Conservation (phyloP, 768 basidiomycete genomes). For the Ramaria sp. region DNA sequence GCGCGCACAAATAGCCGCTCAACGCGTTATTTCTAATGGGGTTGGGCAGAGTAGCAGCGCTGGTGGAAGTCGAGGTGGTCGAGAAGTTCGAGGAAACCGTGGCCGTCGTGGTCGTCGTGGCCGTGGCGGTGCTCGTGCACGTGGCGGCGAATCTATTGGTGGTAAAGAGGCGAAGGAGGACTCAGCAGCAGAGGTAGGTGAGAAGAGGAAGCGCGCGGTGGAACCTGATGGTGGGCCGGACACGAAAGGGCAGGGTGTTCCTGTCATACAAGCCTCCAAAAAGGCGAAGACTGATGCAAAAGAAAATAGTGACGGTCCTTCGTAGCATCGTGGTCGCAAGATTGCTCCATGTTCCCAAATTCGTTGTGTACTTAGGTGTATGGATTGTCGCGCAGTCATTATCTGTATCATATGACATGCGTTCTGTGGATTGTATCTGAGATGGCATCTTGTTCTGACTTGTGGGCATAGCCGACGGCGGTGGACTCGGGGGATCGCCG, state of each 20-base stretch:
- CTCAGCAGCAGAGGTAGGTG: slow-evolving; percentile 36
- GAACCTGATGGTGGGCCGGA: slow-evolving; percentile 74
- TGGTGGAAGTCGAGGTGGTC: slow-evolving; percentile 33
- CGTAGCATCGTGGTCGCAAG: neutral
- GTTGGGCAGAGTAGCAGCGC: slow-evolving; percentile 28
- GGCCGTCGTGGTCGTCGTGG: slow-evolving; percentile 19
- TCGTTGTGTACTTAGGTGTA: neutral
- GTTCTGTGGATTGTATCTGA: no score
- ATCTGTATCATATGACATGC: neutral
- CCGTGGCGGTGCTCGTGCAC: slow-evolving; percentile 20
- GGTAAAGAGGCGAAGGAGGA: slow-evolving; percentile 11
- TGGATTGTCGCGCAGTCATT: neutral
- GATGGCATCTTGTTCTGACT: no score
- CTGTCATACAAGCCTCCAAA: slow-evolving; percentile 29
- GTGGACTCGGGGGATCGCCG: no score
- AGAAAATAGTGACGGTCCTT: neutral
- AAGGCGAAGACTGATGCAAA: slow-evolving; percentile 31
- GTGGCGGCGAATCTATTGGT: slow-evolving; percentile 17
- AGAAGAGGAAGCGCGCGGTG: slow-evolving; percentile 67
- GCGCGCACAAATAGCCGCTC: slow-evolving; percentile 60
- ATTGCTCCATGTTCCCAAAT: neutral
- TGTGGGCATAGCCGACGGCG: no score
- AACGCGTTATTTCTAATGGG: slow-evolving; percentile 27
- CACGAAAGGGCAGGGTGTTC: slow-evolving; percentile 50
- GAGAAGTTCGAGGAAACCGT: slow-evolving; percentile 15